Evolutionary conservation across 305 asterid species (phyloP).

Genomic region (Fraxinus baroniana): DNA sequence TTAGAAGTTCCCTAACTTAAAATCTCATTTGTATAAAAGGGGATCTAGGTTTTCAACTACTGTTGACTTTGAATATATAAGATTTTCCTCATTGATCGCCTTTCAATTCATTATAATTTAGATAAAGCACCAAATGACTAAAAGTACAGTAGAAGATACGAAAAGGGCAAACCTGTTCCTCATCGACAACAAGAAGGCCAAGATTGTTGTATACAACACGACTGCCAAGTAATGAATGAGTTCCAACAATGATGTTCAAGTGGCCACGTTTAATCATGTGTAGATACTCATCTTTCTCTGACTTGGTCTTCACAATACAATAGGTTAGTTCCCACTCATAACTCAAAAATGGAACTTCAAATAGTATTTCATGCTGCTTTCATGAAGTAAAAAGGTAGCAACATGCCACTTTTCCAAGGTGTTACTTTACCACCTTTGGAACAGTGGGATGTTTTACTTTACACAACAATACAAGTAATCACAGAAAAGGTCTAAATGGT

Average conservation of each 20-base stretch:
- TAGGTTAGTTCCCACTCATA: constrained; percentile 27
- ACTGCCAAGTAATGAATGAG: constrained; percentile 87
- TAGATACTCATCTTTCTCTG: constrained; percentile 76
- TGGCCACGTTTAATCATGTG: constrained; percentile 77
- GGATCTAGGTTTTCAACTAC: background rate
- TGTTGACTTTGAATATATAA: background rate
- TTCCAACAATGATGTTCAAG: constrained; percentile 86
- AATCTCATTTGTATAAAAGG: background rate
- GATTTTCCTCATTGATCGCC: background rate
- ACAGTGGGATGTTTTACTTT: background rate
- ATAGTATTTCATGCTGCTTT: constrained; percentile 5
- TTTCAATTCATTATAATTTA: background rate
- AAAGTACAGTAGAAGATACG: constrained; percentile 26
- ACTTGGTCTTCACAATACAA: constrained; percentile 68
- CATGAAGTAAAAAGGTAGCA: constrained; percentile 10
- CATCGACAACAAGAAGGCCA: constrained; percentile 96
- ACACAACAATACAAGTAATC: background rate
- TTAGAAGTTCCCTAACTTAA: background rate
- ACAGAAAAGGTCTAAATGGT: background rate
- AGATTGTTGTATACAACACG: constrained; percentile 87
- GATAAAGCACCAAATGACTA: constrained; percentile 16
- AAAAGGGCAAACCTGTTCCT: constrained; percentile 78
- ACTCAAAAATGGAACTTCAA: constrained; percentile 28
- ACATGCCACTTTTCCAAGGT: background rate
- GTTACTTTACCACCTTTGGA: background rate